Evolutionary conservation across 768 basidiomycete species (phyloP), one percentile per base, ranked within the genome.

Genomic region (Mycena galopus): DNA sequence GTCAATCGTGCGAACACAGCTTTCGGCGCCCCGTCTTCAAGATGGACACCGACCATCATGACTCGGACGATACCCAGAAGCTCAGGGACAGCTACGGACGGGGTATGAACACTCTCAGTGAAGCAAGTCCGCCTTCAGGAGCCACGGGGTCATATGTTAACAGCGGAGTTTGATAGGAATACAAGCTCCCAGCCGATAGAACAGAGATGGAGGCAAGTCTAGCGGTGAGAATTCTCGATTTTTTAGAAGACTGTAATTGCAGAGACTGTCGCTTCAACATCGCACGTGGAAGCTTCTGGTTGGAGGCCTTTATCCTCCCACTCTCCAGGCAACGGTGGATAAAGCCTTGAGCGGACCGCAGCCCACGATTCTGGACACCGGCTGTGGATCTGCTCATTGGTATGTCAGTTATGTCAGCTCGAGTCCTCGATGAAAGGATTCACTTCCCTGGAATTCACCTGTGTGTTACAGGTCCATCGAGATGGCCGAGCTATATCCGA

Each of bases 201-300:
- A 27, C 32, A 4, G 64, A 65, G n/a, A 66, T 65, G 50, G 42
- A 44, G 42, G 42, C 42, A 44, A 44, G 42, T 44, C 4, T 16
- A 19, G 29, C 53, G 4, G 50, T 55, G 21, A 44, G 30, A 19
- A 12, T 21, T 32, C n/a, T n/a, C n/a, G n/a, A 10, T 11, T 9
- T 21, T 4, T 42, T 23, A 7, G 6, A 21, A 29, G 23, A 44
- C 6, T 33, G 5, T 11, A 3, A 29, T 19, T 51, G 25, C 37
- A 67, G 65, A 67, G 65, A 50, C 37, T 59, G 12, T 58, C 65
- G 17, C 12, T 67, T 32, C 65, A 67, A 42, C 37, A 57, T 19
- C 64, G 55, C 56, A 47, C 59, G 65, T 65, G 65, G 65, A 37
- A 23, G 27, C 51, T 65, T 3, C 42, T 67, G 3, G 56, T 58